Base-by-base conservation (phyloP, 345 rosid species). In the Eucalyptus polybractea region DNA sequence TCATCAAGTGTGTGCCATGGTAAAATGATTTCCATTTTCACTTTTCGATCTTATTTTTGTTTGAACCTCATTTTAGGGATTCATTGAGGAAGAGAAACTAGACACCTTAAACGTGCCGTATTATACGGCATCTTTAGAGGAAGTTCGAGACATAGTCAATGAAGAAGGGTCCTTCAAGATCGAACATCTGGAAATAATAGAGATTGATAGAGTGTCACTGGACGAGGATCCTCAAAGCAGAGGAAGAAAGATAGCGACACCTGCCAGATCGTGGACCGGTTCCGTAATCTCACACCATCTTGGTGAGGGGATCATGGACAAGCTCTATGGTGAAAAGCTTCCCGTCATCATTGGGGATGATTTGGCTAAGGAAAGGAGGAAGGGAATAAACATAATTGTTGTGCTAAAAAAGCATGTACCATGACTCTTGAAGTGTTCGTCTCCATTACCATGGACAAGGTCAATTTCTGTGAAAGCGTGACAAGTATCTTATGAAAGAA, bases 31-130 rank as follows among this genome's bases (percentile, higher is more conserved):
- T 56, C 13, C 29, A 56, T 6, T 56, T 24, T 56, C 62, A 56
- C 62, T 56, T 24, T 56, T 56, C 17, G 8, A 45, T 86, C 56
- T 50, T 19, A 50, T 49, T 19, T 33, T 50, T 8, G 67, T 54
- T 21, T 8, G 45, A 51, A 31, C 45, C 25, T 53, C 29, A 13
- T 14, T n/a, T 17, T 31, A 89, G 93, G 91, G 90, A 21, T 19
- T 87, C 42, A 42, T 91, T 8, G 72, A 69, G 56, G 90, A 91
- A 89, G 91, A 90, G 85, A 91, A 87, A 56, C 87, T 89, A n/a
- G 88, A 91, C 87, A 25, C 88, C 7, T 90, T 91, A 44, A 44
- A 91, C n/a, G 62, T 56, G 17, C 90, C 91, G 16, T 37, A 51
- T 65, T 87, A 90, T 47, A 33, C 72, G 5, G 89, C 91, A 37